Percentiles rank a stretch among this genome's conserved stretches.
Evolutionary conservation across 2,329 filamentous ascomycete genomes (phyloP).

Genomic region (Fulvia fulva): DNA sequence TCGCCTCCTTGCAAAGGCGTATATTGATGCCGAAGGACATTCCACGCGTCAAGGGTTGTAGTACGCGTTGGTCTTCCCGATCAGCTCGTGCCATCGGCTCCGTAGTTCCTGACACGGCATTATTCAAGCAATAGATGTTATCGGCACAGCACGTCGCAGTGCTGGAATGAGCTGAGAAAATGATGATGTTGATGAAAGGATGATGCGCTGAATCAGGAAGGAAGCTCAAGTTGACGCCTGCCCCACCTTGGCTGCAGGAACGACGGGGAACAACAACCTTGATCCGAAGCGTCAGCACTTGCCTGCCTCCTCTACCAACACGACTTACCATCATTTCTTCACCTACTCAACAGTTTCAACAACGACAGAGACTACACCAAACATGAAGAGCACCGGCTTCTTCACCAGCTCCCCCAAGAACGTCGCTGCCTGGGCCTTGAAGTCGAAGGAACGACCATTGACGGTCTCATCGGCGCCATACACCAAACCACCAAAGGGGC

Average conservation of each 20-base stretch:
- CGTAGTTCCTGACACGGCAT: too few relatives aligned
- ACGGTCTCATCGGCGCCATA: slow-evolving; percentile 38
- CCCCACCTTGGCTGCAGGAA: not conserved
- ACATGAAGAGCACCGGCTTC: not conserved
- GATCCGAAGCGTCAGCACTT: not conserved
- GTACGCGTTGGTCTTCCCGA: too few relatives aligned
- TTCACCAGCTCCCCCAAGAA: slow-evolving; percentile 23
- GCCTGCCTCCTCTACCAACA: not conserved
- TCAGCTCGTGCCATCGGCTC: too few relatives aligned
- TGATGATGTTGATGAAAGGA: not conserved
- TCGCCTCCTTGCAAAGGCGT: too few relatives aligned
- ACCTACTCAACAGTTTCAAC: not conserved
- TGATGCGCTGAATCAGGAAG: not conserved
- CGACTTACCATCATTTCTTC: not conserved
- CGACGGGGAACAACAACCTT: not conserved
- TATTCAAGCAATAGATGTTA: too few relatives aligned
- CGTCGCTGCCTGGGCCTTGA: slow-evolving; percentile 35
- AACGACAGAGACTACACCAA: not conserved
- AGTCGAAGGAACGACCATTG: slow-evolving; percentile 30
- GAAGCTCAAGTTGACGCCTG: not conserved
- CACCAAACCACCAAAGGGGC: slow-evolving; percentile 31
- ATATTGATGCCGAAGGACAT: too few relatives aligned
- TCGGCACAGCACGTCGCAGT: too few relatives aligned
- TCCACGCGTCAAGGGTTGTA: too few relatives aligned
- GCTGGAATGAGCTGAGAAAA: not conserved